phyloP scores from a whole-genome alignment of 2,329 filamentous ascomycete species.

The Penicillium sp. region DNA sequence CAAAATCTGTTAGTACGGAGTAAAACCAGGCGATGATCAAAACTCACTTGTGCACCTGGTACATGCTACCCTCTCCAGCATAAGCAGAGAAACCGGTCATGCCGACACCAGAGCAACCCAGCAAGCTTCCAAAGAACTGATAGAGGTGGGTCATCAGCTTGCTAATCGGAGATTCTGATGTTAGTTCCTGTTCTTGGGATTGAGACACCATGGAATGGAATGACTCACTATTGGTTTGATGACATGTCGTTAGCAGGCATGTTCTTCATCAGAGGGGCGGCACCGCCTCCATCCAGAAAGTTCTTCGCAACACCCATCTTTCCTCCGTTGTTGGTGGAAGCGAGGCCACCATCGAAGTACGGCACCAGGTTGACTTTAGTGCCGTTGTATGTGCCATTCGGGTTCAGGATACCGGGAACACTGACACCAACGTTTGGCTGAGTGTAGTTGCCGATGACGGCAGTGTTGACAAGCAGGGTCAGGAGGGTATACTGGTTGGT shows the following conservation, averaged over 20 bases:
- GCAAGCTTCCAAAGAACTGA: constrained; percentile 59
- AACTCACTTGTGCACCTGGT: constrained; percentile 30
- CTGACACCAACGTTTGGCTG: constrained; percentile 52
- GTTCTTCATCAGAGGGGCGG: constrained; percentile 55
- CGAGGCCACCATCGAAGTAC: constrained; percentile 58
- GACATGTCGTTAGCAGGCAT: constrained; percentile 51
- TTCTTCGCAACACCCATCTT: constrained; percentile 51
- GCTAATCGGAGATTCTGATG: constrained; percentile 32
- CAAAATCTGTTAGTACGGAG: neutral
- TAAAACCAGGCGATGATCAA: neutral
- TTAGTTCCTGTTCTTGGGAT: neutral
- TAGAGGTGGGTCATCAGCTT: constrained; percentile 62
- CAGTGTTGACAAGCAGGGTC: constrained; percentile 61
- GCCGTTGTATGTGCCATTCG: constrained; percentile 50
- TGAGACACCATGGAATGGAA: neutral
- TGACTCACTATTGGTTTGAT: constrained; percentile 57
- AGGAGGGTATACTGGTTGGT: constrained; percentile 57
- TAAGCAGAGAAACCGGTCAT: constrained; percentile 53
- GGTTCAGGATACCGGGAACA: constrained; percentile 58
- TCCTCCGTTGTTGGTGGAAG: constrained; percentile 54
- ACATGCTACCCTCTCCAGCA: constrained; percentile 26
- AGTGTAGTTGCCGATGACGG: constrained; percentile 63
- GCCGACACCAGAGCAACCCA: constrained; percentile 55
- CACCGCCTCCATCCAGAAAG: constrained; percentile 61
- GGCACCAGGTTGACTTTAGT: constrained; percentile 56